phyloP scores from a whole-genome alignment of 2,329 filamentous ascomycete species.

The Lasiodiplodia hormozganensis region DNA sequence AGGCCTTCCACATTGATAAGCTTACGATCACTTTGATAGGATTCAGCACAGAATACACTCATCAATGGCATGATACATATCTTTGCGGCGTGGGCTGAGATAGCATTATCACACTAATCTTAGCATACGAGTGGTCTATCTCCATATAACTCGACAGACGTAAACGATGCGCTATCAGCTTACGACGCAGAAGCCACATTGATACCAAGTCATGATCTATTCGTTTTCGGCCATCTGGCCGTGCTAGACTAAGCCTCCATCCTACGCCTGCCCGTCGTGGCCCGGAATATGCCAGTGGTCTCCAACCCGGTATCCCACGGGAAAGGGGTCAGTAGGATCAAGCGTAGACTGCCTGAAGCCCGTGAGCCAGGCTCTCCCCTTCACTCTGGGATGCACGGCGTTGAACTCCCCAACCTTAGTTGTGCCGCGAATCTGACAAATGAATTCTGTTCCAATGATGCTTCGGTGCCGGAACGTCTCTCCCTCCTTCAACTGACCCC shows the following conservation, averaged over 20 bases:
- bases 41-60: no score
- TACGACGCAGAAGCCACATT: no score
- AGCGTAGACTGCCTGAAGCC: slow-evolving; percentile 53
- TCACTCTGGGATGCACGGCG: slow-evolving; percentile 51
- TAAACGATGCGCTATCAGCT: no score
- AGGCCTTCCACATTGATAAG: neutral
- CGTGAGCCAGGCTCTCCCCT: slow-evolving; percentile 56
- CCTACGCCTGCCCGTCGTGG: neutral
- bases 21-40: neutral
- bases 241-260: neutral
- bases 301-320: slow-evolving; percentile 49
- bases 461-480: slow-evolving; percentile 51
- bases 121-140: no score
- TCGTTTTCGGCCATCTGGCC: no score
- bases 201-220: no score
- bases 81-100: neutral
- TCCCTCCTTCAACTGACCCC: slow-evolving; percentile 46
- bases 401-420: slow-evolving; percentile 49
- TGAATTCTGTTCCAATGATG: slow-evolving; percentile 54
- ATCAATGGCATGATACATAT: neutral
- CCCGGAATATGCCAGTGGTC: slow-evolving; percentile 37
- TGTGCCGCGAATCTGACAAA: slow-evolving; percentile 46
- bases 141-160: no score
- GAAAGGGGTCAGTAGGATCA: slow-evolving; percentile 55
- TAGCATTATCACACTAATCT: neutral